Percentiles rank a stretch among this genome's conserved stretches.
These are phyloP conservation scores for Novymonas esmeraldas DNA, from an alignment of 208 protist genomes.

Conservation along the genomic window DNA sequence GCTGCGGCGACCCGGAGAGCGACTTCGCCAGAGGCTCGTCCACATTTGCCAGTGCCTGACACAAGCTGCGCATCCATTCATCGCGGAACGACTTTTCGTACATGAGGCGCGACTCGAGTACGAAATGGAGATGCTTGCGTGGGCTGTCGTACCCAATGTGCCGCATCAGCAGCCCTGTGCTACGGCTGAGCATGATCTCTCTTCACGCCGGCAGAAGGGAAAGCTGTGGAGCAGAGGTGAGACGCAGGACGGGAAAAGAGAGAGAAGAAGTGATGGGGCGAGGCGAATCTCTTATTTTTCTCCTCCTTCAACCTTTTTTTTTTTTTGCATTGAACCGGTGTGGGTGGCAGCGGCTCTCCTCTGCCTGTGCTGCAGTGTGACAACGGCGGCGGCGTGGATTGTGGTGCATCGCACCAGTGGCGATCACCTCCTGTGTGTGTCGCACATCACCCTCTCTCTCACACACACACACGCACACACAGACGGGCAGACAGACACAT, in stretches of 20 bases:
- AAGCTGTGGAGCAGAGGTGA: neutral
- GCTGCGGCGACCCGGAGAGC: slow-evolving; percentile 57
- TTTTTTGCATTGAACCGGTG: no score
- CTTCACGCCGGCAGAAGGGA: no score
- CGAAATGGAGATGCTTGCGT: slow-evolving; percentile 85
- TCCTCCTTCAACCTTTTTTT: no score
- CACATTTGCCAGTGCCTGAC: slow-evolving; percentile 68
- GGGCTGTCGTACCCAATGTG: slow-evolving; percentile 91
- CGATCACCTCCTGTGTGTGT: no score
- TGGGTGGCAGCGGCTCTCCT: no score
- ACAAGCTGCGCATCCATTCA: slow-evolving; percentile 85
- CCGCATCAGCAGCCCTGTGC: slow-evolving; percentile 44
- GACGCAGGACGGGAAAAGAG: neutral
- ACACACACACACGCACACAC: no score
- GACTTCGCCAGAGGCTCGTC: slow-evolving; percentile 87
- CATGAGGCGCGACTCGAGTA: slow-evolving; percentile 86
- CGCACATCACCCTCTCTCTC: no score
- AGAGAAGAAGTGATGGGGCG: neutral
- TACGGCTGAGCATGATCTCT: slow-evolving; percentile 52
- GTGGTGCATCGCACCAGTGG: no score
- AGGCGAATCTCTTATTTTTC: no score
- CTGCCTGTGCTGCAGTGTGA: no score
- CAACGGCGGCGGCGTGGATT: no score
- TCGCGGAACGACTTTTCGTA: slow-evolving; percentile 94
- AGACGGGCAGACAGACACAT: no score